Evolutionary conservation across 1,284 basidiomycete genomes (phyloP).

Genomic region (Moesziomyces antarcticus): DNA sequence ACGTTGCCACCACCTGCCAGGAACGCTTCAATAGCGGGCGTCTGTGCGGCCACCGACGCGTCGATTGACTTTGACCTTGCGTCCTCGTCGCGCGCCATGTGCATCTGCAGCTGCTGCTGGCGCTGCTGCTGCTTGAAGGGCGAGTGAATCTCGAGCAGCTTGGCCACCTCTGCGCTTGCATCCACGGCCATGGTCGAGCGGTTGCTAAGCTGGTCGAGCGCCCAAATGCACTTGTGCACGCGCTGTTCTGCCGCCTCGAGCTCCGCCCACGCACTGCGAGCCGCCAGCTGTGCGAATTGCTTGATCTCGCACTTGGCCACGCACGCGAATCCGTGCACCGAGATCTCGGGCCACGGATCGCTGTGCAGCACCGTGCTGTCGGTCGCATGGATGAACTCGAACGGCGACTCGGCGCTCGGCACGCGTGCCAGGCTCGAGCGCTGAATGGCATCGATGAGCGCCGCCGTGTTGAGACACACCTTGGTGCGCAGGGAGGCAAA

Average conservation of each 20-base stretch:
- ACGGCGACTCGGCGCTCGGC: conserved; percentile 3
- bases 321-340: conserved; percentile 21
- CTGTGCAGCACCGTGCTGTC: conserved; percentile 31
- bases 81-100: not conserved
- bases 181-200: conserved; percentile 29
- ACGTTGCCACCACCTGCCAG: not conserved
- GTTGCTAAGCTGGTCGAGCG: conserved; percentile 37
- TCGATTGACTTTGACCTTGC: not conserved
- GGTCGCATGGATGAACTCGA: conserved; percentile 29
- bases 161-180: conserved; percentile 21
- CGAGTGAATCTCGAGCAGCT: conserved; percentile 22
- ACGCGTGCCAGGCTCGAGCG: conserved; percentile 8
- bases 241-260: conserved; percentile 20
- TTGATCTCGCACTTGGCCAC: conserved; percentile 43
- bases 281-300: conserved; percentile 7
- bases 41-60: not conserved
- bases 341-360: conserved; percentile 45
- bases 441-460: conserved; percentile 39
- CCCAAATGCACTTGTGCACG: conserved; percentile 41
- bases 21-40: not conserved
- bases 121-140: conserved; percentile 15
- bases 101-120: conserved; percentile 4
- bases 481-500: conserved; percentile 22
- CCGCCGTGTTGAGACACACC: conserved; percentile 34
- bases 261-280: conserved; percentile 22